A percentile compares a stretch with the other conserved stretches of the same genome.
These are phyloP conservation scores for Phaeomoniella chlamydospora DNA, from an alignment of 2,329 filamentous ascomycete genomes.

Conservation along the genomic window DNA sequence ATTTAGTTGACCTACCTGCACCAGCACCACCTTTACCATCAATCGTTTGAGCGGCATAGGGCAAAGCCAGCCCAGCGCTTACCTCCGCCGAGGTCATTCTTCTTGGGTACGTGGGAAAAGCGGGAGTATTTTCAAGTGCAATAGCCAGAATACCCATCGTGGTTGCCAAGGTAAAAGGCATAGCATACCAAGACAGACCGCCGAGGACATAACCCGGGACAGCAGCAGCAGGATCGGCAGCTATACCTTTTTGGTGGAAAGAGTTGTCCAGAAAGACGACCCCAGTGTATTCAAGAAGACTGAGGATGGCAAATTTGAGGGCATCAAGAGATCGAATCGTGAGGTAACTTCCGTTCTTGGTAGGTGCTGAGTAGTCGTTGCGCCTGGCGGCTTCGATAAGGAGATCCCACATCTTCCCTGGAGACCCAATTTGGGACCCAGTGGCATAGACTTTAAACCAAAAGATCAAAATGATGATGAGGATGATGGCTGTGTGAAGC, in stretches of 20 bases:
- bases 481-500: conserved; percentile 25
- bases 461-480: conserved; percentile 23
- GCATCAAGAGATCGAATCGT: conserved; percentile 30
- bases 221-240: conserved; percentile 10
- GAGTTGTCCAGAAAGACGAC: conserved; percentile 7
- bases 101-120: conserved; percentile 7
- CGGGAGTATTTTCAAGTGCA: conserved; percentile 9
- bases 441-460: conserved; percentile 20
- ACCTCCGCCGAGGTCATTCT: conserved; percentile 10
- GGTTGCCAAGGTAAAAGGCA: conserved; percentile 13
- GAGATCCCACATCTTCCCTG: conserved; percentile 20
- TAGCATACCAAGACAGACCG: conserved; percentile 12
- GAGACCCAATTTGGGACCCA: conserved; percentile 16
- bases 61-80: conserved; percentile 14
- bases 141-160: conserved; percentile 13
- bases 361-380: conserved; percentile 34
- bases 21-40: conserved; percentile 14
- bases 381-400: conserved; percentile 17
- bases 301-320: conserved; percentile 15
- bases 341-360: conserved; percentile 36
- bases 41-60: conserved; percentile 14
- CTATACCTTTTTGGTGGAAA: conserved; percentile 13
- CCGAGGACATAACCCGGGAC: conserved; percentile 11
- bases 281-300: conserved; percentile 21
- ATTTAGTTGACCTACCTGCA: too few relatives aligned